Conservation (phyloP, 805 yeast species). For the Kodamaea hsintzibuensis region DNA sequence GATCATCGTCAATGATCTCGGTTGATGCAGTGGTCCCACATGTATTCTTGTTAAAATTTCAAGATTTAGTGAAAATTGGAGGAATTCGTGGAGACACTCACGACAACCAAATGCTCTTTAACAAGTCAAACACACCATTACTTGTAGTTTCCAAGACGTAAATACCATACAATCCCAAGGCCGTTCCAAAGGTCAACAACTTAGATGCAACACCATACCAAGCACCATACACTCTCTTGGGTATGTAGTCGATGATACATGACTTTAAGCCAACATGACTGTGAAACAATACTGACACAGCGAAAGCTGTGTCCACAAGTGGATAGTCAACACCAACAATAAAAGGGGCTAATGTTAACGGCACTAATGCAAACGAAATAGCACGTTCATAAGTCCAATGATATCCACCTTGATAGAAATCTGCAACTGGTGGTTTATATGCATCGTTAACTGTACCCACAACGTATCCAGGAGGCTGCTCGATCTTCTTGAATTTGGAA, state of each 20-base stretch:
- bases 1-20: too few species aligned
- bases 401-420: constrained; percentile 73
- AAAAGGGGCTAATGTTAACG: constrained; percentile 74
- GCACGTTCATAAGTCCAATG: constrained; percentile 93
- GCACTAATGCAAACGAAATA: constrained; percentile 69
- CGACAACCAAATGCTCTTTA: constrained; percentile 60
- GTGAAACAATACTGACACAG: constrained; percentile 70
- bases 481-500: constrained; percentile 52
- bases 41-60: neutral
- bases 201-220: constrained; percentile 70
- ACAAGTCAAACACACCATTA: constrained; percentile 72
- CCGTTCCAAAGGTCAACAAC: constrained; percentile 71
- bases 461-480: constrained; percentile 87
- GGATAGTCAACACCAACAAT: constrained; percentile 72
- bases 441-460: constrained; percentile 96
- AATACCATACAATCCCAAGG: constrained; percentile 72
- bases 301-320: constrained; percentile 68
- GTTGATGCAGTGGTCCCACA: too few species aligned
- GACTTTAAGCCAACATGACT: constrained; percentile 84
- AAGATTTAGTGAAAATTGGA: too few species aligned
- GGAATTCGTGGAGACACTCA: neutral
- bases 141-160: constrained; percentile 79
- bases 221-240: constrained; percentile 78
- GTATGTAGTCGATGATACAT: constrained; percentile 92
- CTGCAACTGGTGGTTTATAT: constrained; percentile 60